These are phyloP conservation scores for Carpinus fangiana DNA, from an alignment of 306 rosid genomes.

Conservation along the genomic window DNA sequence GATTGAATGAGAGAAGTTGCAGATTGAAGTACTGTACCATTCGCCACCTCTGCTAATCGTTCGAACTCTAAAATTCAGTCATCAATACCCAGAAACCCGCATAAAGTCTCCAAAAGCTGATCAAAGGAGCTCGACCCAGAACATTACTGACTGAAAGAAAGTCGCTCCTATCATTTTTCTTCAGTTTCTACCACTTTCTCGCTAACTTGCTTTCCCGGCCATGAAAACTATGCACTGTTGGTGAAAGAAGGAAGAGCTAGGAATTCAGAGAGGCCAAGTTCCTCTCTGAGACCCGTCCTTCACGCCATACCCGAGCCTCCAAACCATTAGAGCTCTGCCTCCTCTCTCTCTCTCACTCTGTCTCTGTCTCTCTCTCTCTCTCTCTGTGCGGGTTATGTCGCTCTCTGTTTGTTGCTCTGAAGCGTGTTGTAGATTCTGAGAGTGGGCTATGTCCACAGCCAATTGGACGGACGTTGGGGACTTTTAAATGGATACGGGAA, in stretches of 20 bases:
- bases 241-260: slow-evolving; percentile 14
- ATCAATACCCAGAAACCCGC: slow-evolving; percentile 30
- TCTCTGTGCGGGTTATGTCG: neutral
- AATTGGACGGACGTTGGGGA: slow-evolving; percentile 27
- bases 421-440: slow-evolving; percentile 15
- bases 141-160: slow-evolving; percentile 28
- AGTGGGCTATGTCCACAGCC: slow-evolving; percentile 28
- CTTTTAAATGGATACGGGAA: slow-evolving; percentile 22
- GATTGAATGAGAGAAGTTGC: slow-evolving; percentile 1
- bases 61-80: slow-evolving; percentile 22
- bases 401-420: slow-evolving; percentile 2
- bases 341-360: slow-evolving; percentile 3
- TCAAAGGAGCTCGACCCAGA: slow-evolving; percentile 42
- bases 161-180: neutral
- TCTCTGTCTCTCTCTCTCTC: slow-evolving; percentile 7
- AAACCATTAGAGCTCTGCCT: slow-evolving; percentile 45
- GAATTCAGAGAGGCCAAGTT: slow-evolving; percentile 55
- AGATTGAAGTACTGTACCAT: slow-evolving; percentile 38
- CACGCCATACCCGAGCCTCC: slow-evolving; percentile 36
- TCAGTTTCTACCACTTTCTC: slow-evolving; percentile 21
- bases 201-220: neutral
- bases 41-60: slow-evolving; percentile 32
- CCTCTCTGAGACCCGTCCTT: slow-evolving; percentile 41
- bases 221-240: neutral
- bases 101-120: slow-evolving; percentile 28